Conservation (phyloP, 139 green algal species). For the Chloropicon primus region DNA sequence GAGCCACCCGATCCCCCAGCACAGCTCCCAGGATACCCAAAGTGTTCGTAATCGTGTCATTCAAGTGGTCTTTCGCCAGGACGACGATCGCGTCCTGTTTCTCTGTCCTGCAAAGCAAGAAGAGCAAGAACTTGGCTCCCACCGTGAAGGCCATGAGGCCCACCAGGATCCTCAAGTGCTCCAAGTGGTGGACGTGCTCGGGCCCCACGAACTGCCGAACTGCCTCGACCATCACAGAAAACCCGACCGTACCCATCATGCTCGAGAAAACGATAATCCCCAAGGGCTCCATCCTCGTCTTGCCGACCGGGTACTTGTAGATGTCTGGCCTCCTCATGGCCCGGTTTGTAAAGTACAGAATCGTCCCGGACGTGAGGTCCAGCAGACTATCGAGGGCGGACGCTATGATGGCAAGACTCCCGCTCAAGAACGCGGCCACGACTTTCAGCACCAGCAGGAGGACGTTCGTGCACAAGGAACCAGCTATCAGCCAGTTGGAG, state of each 20-base stretch:
- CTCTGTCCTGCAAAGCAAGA: slow-evolving; percentile 13
- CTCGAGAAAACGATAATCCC: slow-evolving; percentile 42
- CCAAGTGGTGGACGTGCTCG: slow-evolving; percentile 15
- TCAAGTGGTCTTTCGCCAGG: slow-evolving; percentile 44
- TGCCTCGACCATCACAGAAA: slow-evolving; percentile 35
- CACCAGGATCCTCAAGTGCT: slow-evolving; percentile 14
- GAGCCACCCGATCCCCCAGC: slow-evolving; percentile 20
- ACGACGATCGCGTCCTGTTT: slow-evolving; percentile 24
- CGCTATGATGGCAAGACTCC: slow-evolving; percentile 34
- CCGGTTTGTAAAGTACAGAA: slow-evolving; percentile 30
- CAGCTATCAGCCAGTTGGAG: slow-evolving; percentile 9
- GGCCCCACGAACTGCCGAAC: slow-evolving; percentile 15
- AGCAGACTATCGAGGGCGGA: slow-evolving; percentile 40
- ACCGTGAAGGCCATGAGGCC: slow-evolving; percentile 27
- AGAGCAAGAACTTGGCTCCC: slow-evolving; percentile 26
- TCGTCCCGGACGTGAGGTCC: slow-evolving; percentile 34
- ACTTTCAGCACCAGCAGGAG: slow-evolving; percentile 33
- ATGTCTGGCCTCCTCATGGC: slow-evolving; percentile 23
- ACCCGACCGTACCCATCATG: slow-evolving; percentile 39
- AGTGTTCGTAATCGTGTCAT: slow-evolving; percentile 44
- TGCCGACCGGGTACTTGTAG: slow-evolving; percentile 35
- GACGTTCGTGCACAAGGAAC: slow-evolving; percentile 25
- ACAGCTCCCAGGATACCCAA: slow-evolving; percentile 28
- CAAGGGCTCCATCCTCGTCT: slow-evolving; percentile 40
- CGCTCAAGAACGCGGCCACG: slow-evolving; percentile 16